Conservation (phyloP, 1,139 yeast genomes). For the Blastobotrys elegans region DNA sequence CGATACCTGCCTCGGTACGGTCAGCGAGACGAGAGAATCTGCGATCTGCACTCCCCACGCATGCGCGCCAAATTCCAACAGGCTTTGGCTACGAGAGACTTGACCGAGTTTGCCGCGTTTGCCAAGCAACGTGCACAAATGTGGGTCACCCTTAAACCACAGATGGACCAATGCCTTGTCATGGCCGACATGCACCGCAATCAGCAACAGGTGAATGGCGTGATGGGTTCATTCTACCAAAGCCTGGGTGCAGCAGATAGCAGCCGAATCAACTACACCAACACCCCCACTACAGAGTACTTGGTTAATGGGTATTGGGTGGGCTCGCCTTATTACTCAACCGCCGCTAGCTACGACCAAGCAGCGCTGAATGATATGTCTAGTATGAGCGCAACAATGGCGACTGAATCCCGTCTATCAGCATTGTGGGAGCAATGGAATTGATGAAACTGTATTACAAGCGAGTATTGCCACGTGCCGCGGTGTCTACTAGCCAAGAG, state of each 20-base stretch:
- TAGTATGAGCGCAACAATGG: not conserved
- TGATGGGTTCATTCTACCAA: not conserved
- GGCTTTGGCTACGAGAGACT: not conserved
- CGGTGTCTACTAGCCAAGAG: too few relatives aligned
- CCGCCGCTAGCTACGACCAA: not conserved
- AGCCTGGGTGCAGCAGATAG: slow-evolving; percentile 1
- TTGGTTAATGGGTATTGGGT: not conserved
- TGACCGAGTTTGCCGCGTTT: not conserved
- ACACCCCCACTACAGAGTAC: not conserved
- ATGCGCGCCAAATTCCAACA: not conserved
- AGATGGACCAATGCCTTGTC: not conserved
- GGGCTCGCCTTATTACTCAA: not conserved
- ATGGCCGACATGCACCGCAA: not conserved
- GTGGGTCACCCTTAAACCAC: not conserved
- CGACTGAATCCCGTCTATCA: not conserved
- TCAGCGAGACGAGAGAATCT: not conserved
- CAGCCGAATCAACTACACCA: not conserved
- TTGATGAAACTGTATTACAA: not conserved
- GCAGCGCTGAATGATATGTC: not conserved
- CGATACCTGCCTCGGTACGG: not conserved
- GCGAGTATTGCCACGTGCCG: too few relatives aligned
- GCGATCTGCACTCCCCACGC: slow-evolving; percentile 6
- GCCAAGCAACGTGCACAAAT: not conserved
- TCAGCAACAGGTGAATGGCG: not conserved
- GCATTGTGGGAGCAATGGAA: not conserved